Conservation (phyloP, 257 asterid genomes). For the Nicotiana attenuata region DNA sequence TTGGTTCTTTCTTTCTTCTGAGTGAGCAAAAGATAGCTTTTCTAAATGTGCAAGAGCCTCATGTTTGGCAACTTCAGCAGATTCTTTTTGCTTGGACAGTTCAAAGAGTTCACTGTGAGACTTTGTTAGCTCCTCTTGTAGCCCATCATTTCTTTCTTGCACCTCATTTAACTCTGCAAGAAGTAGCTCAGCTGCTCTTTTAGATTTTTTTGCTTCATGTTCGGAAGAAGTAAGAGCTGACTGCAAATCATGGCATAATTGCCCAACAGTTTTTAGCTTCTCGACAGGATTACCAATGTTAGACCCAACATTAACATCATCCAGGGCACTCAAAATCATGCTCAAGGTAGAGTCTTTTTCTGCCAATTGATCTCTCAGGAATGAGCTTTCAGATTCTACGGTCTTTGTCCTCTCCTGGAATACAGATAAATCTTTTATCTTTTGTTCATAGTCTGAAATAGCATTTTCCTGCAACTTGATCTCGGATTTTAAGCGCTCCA, state of each 20-base stretch:
- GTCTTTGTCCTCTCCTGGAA: conserved; percentile 51
- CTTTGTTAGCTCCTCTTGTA: conserved; percentile 81
- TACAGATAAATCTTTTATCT: conserved; percentile 41
- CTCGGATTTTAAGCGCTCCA: conserved; percentile 53
- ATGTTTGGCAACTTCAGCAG: conserved; percentile 53
- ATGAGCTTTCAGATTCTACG: conserved; percentile 57
- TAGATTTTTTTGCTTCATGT: conserved; percentile 77
- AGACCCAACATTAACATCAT: conserved; percentile 40
- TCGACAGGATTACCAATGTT: conserved; percentile 46
- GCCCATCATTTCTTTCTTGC: conserved; percentile 87
- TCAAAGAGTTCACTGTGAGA: conserved; percentile 48
- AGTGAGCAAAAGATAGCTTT: conserved; percentile 46
- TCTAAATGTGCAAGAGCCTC: conserved; percentile 65
- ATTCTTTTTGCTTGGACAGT: conserved; percentile 58
- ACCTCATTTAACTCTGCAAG: conserved; percentile 97
- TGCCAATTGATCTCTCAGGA: conserved; percentile 53
- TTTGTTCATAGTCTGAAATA: conserved; percentile 52
- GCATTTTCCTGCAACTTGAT: conserved; percentile 37
- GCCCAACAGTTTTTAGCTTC: conserved; percentile 49
- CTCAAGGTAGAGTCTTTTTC: conserved; percentile 57
- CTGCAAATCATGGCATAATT: conserved; percentile 42
- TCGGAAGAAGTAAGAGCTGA: conserved; percentile 40
- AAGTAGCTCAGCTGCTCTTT: conserved; percentile 83
- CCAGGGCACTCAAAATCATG: conserved; percentile 43
- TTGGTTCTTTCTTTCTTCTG: conserved; percentile 64